Conservation (phyloP, 306 rosid species). For the Cicer arietinum region DNA sequence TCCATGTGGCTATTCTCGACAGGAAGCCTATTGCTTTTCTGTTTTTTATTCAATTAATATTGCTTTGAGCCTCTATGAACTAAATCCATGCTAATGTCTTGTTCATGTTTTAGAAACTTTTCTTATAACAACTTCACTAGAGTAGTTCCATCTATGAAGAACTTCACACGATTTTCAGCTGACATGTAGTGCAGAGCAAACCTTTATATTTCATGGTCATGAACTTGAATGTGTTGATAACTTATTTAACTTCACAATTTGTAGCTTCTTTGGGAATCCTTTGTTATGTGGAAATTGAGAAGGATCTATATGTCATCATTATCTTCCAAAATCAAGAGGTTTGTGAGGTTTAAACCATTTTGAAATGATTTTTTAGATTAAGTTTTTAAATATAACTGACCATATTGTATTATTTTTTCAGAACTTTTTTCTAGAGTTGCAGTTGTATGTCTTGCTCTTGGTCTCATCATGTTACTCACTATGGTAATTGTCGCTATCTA, state of each 20-base stretch:
- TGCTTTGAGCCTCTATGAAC: not conserved
- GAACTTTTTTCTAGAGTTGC: constrained; percentile 72
- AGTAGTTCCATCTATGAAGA: constrained; percentile 61
- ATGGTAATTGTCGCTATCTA: constrained; percentile 69
- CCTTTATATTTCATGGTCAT: not conserved
- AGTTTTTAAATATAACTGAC: not conserved
- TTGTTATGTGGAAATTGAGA: constrained; percentile 83
- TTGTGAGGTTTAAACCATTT: not conserved
- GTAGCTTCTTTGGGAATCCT: constrained; percentile 82
- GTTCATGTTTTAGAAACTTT: constrained; percentile 61
- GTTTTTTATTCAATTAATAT: not conserved
- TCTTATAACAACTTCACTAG: constrained; percentile 88
- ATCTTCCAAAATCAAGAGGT: constrained; percentile 65
- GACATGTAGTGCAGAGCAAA: constrained; percentile 56
- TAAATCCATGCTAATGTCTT: not conserved
- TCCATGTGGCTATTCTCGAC: constrained; percentile 54
- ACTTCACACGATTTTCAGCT: constrained; percentile 71
- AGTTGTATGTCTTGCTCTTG: constrained; percentile 68
- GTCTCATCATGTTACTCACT: constrained; percentile 60
- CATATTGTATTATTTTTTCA: constrained; percentile 24
- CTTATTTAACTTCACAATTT: not conserved
- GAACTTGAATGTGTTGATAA: not conserved
- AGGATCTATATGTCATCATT: constrained; percentile 72
- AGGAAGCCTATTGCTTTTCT: not conserved
- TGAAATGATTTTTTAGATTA: not conserved